Base-by-base conservation (phyloP, 306 rosid species). In the Inga laurina region DNA sequence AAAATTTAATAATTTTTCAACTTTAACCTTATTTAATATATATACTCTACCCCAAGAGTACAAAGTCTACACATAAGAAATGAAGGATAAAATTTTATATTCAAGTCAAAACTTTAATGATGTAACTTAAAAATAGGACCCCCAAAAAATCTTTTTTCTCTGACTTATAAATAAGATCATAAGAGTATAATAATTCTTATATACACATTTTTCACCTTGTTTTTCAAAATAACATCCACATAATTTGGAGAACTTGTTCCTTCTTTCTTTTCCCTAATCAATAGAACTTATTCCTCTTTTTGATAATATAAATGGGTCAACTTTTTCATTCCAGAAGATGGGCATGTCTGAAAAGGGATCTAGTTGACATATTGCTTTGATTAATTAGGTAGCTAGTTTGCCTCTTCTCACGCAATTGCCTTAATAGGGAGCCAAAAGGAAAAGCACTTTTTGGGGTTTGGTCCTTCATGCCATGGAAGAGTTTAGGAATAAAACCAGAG, bases 171-270 rank as follows among this genome's bases (percentile, higher is more conserved):
- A 39, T 1, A 39, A 8, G 6, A 39, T 7, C 43, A 39, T 6
- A 39, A 39, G 43, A 39, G 43, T 45, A 54, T 45, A 43, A 69
- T 70, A 37, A 64, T 37, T 32, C 22, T 82, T 39, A 39, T 34
- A 2, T 15, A 70, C 45, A 62, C 30, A 56, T 44, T 72, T 22
- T 72, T 7, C 59, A 72, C 13, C 54, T 46, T 45, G 0, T 71
- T 45, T 59, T 68, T 82, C 22, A 77, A 5, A 76, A 61, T 27
- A 62, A 12, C 68, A 64, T 64, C 81, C 84, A 76, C 4, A 46
- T 54, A 43, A 86, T 52, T 16, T 80, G 83, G 72, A 78, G 83
- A 89, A 84, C 72, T 67, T 84, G 71, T 77, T 86, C 79, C 22
- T 44, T 59, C 9, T 21, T 57, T 70, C 3, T 21, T 66, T 73